A percentile compares a stretch with the other conserved stretches of the same genome.
These are phyloP conservation scores for Salix brachista DNA, from an alignment of 345 rosid species.

Conservation along the genomic window DNA sequence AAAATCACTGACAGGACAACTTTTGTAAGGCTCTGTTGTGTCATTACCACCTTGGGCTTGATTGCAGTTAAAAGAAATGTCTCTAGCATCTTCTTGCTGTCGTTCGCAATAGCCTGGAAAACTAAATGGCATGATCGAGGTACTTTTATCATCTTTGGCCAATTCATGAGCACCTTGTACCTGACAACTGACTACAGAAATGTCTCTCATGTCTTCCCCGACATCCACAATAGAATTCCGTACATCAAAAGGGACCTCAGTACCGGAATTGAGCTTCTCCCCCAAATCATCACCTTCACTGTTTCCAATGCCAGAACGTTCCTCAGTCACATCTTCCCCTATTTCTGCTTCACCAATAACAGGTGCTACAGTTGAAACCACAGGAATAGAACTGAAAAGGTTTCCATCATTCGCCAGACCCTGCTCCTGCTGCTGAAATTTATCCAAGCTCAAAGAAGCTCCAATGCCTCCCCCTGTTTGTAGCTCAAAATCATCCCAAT, in stretches of 20 bases:
- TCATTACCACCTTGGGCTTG: constrained; percentile 33
- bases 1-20: constrained; percentile 32
- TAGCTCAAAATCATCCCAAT: constrained; percentile 87
- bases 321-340: constrained; percentile 21
- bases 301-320: constrained; percentile 16
- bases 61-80: constrained; percentile 27
- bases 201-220: constrained; percentile 36
- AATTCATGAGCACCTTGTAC: constrained; percentile 22
- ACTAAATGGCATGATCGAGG: constrained; percentile 15
- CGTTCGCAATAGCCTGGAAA: constrained; percentile 19
- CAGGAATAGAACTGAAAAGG: constrained; percentile 14
- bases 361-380: constrained; percentile 11
- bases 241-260: constrained; percentile 19
- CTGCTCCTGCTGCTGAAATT: constrained; percentile 26
- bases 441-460: constrained; percentile 32
- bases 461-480: constrained; percentile 41
- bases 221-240: constrained; percentile 26
- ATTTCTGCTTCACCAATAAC: constrained; percentile 30
- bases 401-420: constrained; percentile 28
- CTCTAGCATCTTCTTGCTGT: constrained; percentile 26
- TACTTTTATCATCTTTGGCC: constrained; percentile 13
- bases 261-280: constrained; percentile 17
- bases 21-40: constrained; percentile 30
- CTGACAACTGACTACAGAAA: constrained; percentile 32
- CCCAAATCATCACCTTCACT: constrained; percentile 28